Evolutionary conservation across 108 stramenopile species (phyloP).

Genomic region (Nitzschia inconspicua): DNA sequence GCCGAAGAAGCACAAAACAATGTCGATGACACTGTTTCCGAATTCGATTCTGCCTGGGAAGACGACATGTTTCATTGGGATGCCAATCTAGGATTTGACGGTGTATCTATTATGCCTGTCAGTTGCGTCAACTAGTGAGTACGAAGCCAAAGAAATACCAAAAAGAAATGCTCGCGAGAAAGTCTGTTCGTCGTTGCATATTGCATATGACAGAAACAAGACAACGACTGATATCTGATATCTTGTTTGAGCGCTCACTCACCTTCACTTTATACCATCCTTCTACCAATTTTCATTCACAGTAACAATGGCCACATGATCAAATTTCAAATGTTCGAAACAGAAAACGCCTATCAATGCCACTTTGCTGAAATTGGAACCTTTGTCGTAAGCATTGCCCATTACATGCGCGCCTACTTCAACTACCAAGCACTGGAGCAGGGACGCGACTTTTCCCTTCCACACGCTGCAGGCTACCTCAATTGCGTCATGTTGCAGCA

Average conservation of each 20-base stretch:
- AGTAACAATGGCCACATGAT: conserved; percentile 91
- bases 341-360: conserved; percentile 64
- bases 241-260: too few species aligned
- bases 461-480: conserved; percentile 75
- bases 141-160: too few species aligned
- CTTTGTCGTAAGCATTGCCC: conserved; percentile 87
- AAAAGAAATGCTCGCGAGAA: too few species aligned
- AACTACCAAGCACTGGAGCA: conserved; percentile 73
- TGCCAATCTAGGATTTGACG: conserved; percentile 57
- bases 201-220: too few species aligned
- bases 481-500: conserved; percentile 27
- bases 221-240: too few species aligned
- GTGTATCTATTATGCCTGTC: conserved; percentile 74
- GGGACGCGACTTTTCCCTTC: conserved; percentile 71
- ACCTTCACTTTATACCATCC: too few species aligned
- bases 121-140: conserved; percentile 90
- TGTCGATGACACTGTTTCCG: not conserved
- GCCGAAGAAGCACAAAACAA: not conserved
- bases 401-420: conserved; percentile 88
- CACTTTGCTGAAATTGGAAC: conserved; percentile 73
- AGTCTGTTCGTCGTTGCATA: too few species aligned
- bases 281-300: too few species aligned
- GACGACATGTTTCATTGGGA: conserved; percentile 46
- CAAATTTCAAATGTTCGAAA: conserved; percentile 79
- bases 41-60: conserved; percentile 14